Evolutionary conservation across 2,329 filamentous ascomycete genomes (phyloP).

Genomic region (Penicillium sp.): DNA sequence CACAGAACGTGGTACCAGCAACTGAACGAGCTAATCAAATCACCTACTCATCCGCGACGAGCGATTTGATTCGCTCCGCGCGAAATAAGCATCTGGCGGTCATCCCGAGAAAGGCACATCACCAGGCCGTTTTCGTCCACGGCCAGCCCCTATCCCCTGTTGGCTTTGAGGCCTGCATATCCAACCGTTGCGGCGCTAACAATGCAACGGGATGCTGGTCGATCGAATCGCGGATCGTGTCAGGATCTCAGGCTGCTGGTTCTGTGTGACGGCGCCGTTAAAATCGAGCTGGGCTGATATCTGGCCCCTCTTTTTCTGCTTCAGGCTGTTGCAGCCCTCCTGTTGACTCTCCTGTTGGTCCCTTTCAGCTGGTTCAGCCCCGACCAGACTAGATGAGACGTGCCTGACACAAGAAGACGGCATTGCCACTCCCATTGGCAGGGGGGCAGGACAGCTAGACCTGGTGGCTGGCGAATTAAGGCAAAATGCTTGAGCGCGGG

Average conservation of each 20-base stretch:
- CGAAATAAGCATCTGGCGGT: constrained; percentile 29
- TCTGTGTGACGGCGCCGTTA: not conserved
- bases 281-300: constrained; percentile 1
- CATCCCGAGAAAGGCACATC: constrained; percentile 1
- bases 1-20: constrained; percentile 15
- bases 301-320: not conserved
- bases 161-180: constrained; percentile 1
- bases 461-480: not conserved
- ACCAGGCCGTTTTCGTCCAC: constrained; percentile 6
- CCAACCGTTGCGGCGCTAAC: constrained; percentile 14
- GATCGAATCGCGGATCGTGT: constrained; percentile 1
- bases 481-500: not conserved
- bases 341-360: not conserved
- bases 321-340: not conserved
- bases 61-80: constrained; percentile 23
- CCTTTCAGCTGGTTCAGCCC: not conserved
- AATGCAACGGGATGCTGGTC: not conserved
- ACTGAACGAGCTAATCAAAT: constrained; percentile 19
- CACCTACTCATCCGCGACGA: constrained; percentile 21
- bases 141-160: constrained; percentile 6
- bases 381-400: not conserved
- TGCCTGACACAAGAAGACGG: not conserved
- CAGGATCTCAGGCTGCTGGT: not conserved
- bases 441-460: not conserved
- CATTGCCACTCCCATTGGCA: not conserved